Evolutionary conservation across 345 rosid species (phyloP).

Genomic region (Mercurialis annua): DNA sequence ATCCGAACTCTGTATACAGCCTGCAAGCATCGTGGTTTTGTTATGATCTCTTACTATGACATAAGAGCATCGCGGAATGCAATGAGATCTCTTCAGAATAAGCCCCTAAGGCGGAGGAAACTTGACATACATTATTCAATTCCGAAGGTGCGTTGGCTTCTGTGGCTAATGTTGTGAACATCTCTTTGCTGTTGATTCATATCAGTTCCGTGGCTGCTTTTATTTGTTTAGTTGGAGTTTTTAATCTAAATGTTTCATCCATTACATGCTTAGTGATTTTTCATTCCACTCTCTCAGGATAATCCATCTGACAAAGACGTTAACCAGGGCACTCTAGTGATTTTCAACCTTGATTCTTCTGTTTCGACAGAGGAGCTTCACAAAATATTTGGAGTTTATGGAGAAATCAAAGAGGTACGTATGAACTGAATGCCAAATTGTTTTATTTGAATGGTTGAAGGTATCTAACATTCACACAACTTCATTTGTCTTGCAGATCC

Average conservation of each 20-base stretch:
- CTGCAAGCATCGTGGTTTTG: slow-evolving; percentile 78
- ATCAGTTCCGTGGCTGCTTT: neutral
- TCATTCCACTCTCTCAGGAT: slow-evolving; percentile 22
- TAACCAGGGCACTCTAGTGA: slow-evolving; percentile 27
- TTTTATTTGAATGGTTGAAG: neutral
- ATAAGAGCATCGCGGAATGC: slow-evolving; percentile 22
- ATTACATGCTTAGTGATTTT: slow-evolving; percentile 1
- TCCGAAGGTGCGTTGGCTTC: slow-evolving; percentile 19
- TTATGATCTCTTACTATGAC: slow-evolving; percentile 68
- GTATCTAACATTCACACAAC: neutral
- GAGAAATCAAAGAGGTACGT: slow-evolving; percentile 33
- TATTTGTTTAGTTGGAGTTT: slow-evolving; percentile 6
- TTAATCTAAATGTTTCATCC: neutral
- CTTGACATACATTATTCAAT: slow-evolving; percentile 21
- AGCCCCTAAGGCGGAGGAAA: slow-evolving; percentile 16
- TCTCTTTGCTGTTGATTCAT: neutral
- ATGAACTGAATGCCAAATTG: neutral
- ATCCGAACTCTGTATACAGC: slow-evolving; percentile 65
- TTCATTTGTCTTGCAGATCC: slow-evolving; percentile 27
- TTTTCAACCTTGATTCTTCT: slow-evolving; percentile 30
- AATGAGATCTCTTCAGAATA: slow-evolving; percentile 24
- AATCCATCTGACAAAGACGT: slow-evolving; percentile 23
- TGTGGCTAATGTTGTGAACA: neutral
- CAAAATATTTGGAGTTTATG: slow-evolving; percentile 31
- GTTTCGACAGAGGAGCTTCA: slow-evolving; percentile 28